Conservation (phyloP, 2,329 filamentous ascomycete genomes). For the Furcasterigmium furcatum region DNA sequence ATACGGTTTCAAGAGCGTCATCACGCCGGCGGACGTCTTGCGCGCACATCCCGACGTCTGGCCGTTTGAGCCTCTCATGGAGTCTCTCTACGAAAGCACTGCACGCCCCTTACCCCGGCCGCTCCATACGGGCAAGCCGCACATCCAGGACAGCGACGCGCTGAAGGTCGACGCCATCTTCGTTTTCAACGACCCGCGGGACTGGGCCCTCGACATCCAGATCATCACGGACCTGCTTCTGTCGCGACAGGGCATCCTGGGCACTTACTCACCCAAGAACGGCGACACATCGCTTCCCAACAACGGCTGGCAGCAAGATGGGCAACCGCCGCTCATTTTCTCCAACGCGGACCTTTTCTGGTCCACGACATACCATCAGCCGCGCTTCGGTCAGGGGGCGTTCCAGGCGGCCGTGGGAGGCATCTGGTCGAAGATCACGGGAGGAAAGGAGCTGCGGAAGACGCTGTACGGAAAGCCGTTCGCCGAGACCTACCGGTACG, state of each 20-base stretch:
- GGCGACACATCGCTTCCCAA: conserved; percentile 62
- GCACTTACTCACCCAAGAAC: conserved; percentile 75
- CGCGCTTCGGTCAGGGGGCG: conserved; percentile 86
- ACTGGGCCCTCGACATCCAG: conserved; percentile 90
- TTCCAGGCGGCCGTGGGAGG: conserved; percentile 81
- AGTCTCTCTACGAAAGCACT: conserved; percentile 56
- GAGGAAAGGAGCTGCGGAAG: conserved; percentile 56
- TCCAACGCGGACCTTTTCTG: conserved; percentile 89
- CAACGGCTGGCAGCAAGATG: conserved; percentile 76
- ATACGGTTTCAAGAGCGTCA: conserved; percentile 75
- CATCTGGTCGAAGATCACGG: conserved; percentile 72
- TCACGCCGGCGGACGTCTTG: conserved; percentile 84
- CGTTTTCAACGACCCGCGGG: conserved; percentile 92
- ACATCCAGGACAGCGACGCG: conserved; percentile 32
- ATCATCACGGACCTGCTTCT: conserved; percentile 81
- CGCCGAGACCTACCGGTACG: conserved; percentile 75
- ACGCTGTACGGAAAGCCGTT: conserved; percentile 82
- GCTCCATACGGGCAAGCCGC: conserved; percentile 32
- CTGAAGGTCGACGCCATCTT: conserved; percentile 87
- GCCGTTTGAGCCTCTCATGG: conserved; percentile 73
- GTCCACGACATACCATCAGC: conserved; percentile 80
- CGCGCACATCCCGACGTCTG: conserved; percentile 71
- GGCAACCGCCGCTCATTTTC: conserved; percentile 79
- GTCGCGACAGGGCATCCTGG: conserved; percentile 73
- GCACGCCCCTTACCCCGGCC: conserved; percentile 54